phyloP scores from a whole-genome alignment of 225 moss, liverwort and hornwort genomes.

The Thuidium tamariscinum region DNA sequence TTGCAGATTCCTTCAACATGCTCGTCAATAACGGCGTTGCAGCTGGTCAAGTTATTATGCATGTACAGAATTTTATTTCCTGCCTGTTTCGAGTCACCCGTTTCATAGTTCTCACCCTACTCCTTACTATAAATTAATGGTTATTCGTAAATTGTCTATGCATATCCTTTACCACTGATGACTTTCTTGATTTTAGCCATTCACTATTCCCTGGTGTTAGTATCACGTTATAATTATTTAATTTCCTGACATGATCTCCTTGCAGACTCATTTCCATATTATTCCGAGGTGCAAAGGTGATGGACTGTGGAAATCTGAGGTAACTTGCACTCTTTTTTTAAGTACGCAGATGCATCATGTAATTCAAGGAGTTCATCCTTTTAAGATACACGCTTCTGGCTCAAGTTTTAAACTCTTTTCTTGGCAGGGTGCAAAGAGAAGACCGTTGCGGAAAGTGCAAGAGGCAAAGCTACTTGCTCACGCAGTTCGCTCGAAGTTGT shows the following conservation, averaged over 20 bases:
- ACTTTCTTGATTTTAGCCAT: neutral
- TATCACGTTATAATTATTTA: neutral
- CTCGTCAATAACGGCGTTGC: conserved; percentile 56
- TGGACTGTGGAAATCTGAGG: conserved; percentile 54
- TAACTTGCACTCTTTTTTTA: neutral
- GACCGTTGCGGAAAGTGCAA: conserved; percentile 16
- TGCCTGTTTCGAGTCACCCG: neutral
- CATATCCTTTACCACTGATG: neutral
- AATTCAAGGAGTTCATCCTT: neutral
- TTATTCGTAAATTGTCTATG: neutral
- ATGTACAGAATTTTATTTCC: conserved; percentile 12
- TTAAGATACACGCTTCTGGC: neutral
- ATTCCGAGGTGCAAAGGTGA: conserved; percentile 52
- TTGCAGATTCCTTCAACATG: conserved; percentile 63
- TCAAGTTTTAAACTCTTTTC: neutral
- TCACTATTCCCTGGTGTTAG: neutral
- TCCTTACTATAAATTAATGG: neutral
- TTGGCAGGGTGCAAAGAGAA: conserved; percentile 25
- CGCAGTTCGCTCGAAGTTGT: conserved; percentile 19
- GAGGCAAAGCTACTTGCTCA: conserved; percentile 36
- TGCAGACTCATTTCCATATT: conserved; percentile 53
- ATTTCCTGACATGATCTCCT: neutral
- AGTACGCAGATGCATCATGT: neutral
- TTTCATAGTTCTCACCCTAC: neutral
- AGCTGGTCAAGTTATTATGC: conserved; percentile 63